These are phyloP conservation scores for Metschnikowia matae DNA, from an alignment of 805 yeast genomes.

Conservation along the genomic window DNA sequence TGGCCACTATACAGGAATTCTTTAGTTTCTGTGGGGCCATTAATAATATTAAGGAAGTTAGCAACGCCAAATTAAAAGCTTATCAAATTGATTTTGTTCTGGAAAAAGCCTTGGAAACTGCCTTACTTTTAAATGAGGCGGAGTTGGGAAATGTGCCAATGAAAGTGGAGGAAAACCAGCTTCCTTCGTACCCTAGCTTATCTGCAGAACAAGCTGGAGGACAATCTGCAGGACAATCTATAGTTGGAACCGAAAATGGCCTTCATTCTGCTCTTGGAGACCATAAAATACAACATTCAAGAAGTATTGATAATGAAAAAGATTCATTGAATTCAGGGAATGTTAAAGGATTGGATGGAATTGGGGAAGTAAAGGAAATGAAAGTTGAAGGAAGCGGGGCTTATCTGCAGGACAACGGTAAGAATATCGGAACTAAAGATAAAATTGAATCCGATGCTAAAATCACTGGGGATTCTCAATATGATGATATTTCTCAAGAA, in stretches of 20 bases:
- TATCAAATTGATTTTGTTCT: slow-evolving; percentile 53
- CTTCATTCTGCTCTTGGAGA: slow-evolving; percentile 10
- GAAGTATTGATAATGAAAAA: no score
- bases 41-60: slow-evolving; percentile 29
- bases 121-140: slow-evolving; percentile 67
- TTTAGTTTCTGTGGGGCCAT: slow-evolving; percentile 70
- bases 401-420: no score
- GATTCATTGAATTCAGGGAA: no score
- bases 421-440: no score
- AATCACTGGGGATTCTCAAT: slow-evolving; percentile 27
- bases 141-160: slow-evolving; percentile 61
- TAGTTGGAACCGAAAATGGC: no score
- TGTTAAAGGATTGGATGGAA: no score
- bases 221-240: no score
- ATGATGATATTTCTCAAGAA: slow-evolving; percentile 63
- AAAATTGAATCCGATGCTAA: slow-evolving; percentile 5
- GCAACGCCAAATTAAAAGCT: slow-evolving; percentile 28
- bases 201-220: no score
- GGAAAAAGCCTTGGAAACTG: slow-evolving; percentile 64
- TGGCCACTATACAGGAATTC: slow-evolving; percentile 56
- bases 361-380: no score
- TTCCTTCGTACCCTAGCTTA: slow-evolving; percentile 16
- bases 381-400: no score
- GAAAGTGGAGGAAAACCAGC: slow-evolving; percentile 31
- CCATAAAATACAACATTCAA: slow-evolving; percentile 18